phyloP scores from a whole-genome alignment of 1,284 basidiomycete species.

The Boletellus deceptivus region DNA sequence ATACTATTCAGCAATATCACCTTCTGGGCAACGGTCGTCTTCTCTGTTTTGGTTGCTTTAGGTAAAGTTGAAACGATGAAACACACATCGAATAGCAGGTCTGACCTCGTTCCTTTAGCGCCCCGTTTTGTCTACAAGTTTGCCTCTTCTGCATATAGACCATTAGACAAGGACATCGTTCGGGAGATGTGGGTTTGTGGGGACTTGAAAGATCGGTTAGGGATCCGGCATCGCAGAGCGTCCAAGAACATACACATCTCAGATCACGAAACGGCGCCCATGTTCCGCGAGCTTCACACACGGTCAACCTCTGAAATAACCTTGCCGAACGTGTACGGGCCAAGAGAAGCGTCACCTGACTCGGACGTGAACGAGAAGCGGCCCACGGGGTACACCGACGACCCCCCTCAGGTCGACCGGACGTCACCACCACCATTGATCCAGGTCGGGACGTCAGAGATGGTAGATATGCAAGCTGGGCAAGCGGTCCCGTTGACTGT shows the following conservation, averaged over 20 bases:
- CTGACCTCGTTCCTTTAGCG: constrained; percentile 42
- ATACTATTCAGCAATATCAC: constrained; percentile 75
- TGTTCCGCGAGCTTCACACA: constrained; percentile 62
- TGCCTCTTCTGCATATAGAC: constrained; percentile 61
- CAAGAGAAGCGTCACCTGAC: constrained; percentile 38
- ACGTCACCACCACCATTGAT: constrained; percentile 10
- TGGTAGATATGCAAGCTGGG: neutral
- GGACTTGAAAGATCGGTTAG: constrained; percentile 80
- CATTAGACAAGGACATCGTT: constrained; percentile 81
- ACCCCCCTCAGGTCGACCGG: constrained; percentile 4
- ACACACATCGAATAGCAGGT: neutral
- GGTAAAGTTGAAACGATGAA: constrained; percentile 42
- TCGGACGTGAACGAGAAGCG: constrained; percentile 18
- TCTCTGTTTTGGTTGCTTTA: constrained; percentile 70
- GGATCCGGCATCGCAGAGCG: constrained; percentile 60
- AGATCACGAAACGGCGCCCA: constrained; percentile 61
- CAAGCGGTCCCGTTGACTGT: neutral
- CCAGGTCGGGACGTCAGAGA: constrained; percentile 10
- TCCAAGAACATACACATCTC: constrained; percentile 38
- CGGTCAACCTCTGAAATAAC: constrained; percentile 61
- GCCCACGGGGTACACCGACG: neutral
- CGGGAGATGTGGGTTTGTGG: constrained; percentile 89
- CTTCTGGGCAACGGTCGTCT: constrained; percentile 79
- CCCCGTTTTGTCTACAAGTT: constrained; percentile 76
- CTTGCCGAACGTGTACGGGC: constrained; percentile 41